Evolutionary conservation across 73 alveolate species (phyloP), one percentile per base, ranked within the genome.

Genomic region (Blepharisma japonicum): DNA sequence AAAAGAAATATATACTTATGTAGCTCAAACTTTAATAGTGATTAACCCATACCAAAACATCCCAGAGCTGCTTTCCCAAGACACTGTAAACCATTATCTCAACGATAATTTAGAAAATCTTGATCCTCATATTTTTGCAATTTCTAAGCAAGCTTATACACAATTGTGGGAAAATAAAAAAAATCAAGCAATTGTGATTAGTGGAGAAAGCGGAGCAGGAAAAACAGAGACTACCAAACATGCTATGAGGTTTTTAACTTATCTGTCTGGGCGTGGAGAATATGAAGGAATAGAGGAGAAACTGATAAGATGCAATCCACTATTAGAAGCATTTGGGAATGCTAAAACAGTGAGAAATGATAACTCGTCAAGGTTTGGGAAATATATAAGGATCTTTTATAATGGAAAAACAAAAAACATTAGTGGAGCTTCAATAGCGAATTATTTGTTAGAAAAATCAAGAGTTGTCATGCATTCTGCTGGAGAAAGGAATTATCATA

Each of bases 161-260:
- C 49, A 8, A 11, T 27, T 18, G n/a, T 11, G 50, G 21, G 77
- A 14, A 51, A 51, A 23, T 23, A 21, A 61, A 61, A 27, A 21
- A 18, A 61, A 61, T 21, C 66, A 70, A 45, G 61, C 99, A 39
- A 94, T 98, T 61, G 98, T 98, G 71, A 96, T 98, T 68, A 82
- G 97, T 55, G 99, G 99, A 0, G 99, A 98, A 83, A 87, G 98
- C 21, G 99, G 99, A 38, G 98, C 99, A 20, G 99, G 99, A 6
- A 98, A 98, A 88, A 98, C 99, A 14, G 99, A 98, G 80, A 92
- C 97, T 74, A 98, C 99, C 6, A 98, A 97, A 84, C 79, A 85
- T 66, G 91, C 98, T 46, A 94, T 97, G 98, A 89, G 90, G 85
- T 89, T 93, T 82, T 32, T 32, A 32, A 32, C 42, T 1, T 32